Conservation (phyloP, 108 stramenopile genomes). For the Mediolabrus comicus region DNA sequence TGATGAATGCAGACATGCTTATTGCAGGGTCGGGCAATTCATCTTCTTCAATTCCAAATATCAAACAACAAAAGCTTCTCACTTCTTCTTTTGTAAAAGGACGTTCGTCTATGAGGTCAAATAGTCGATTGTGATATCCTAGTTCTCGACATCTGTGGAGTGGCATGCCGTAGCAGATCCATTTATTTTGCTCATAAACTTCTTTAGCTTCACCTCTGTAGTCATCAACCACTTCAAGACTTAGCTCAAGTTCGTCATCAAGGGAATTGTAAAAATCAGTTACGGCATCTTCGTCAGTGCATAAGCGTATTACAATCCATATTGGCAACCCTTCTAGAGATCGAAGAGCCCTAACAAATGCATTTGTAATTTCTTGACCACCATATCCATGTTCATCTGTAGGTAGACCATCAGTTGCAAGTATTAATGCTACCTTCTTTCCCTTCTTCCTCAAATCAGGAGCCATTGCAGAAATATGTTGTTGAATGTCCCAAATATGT, state of each 20-base stretch:
- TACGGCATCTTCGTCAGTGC: constrained; percentile 73
- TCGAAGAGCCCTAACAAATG: constrained; percentile 45
- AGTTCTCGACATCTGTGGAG: constrained; percentile 73
- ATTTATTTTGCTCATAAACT: constrained; percentile 65
- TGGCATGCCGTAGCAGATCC: constrained; percentile 68
- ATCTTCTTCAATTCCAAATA: constrained; percentile 68
- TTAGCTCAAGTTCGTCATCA: constrained; percentile 63
- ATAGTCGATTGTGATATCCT: constrained; percentile 59
- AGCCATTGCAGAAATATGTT: constrained; percentile 34
- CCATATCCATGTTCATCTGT: constrained; percentile 41
- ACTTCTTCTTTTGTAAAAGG: constrained; percentile 62
- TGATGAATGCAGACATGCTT: constrained; percentile 3
- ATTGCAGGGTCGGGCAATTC: constrained; percentile 44
- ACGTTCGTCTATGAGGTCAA: constrained; percentile 80
- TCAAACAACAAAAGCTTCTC: constrained; percentile 53
- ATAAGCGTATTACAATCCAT: constrained; percentile 74
- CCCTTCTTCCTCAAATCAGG: constrained; percentile 31
- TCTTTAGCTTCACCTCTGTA: constrained; percentile 72
- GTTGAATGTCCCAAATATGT: constrained; percentile 54
- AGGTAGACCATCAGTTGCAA: constrained; percentile 63
- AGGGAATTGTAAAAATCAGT: constrained; percentile 72
- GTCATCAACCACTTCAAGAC: constrained; percentile 81
- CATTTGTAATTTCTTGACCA: constrained; percentile 19
- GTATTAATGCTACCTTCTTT: constrained; percentile 46
- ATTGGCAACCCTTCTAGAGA: constrained; percentile 70